Evolutionary conservation across 129 eudicot species (phyloP), one percentile per base, ranked within the genome.

Genomic region (Saposhnikovia divaricata): DNA sequence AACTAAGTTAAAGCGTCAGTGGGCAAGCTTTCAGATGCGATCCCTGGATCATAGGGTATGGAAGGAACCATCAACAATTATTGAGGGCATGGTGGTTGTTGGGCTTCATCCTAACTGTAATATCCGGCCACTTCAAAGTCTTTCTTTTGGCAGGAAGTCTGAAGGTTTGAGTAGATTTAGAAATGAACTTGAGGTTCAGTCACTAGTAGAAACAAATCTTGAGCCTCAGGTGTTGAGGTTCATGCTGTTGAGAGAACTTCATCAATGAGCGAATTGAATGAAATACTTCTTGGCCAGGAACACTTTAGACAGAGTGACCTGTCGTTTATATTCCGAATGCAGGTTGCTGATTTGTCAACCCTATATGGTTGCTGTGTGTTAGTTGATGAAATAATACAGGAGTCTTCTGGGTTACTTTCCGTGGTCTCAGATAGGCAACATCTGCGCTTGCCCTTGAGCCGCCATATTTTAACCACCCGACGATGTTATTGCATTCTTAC

Each of bases 171-270:
- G 99, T 82, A 92, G 89, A 87, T 86, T 90, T 50, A 91, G 91
- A 38, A 87, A 81, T 81, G 87, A 92, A 43, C 86, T 91, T 65
- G 84, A 88, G 78, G 84, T 86, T 89, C 93, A 89, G 75, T 86
- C 88, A 12, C 98, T 90, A 80, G 89, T 92, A 59, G 99, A 96
- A 84, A 94, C 95, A n/a, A 88, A 85, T 88, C 88, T 96, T 79
- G 99, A 96, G 80, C 99, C 99, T 44, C 99, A 96, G 99, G 99
- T 96, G 25, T 86, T 81, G 45, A 96, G 99, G 97, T 96, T 71
- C 92, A 92, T 83, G 89, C 92, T 61, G 75, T 92, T 82, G 99
- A 96, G 88, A 96, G 87, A 88, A 96, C 96, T 79, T 96, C 98
- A 42, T 96, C 99, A 57, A 96, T 96, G 99, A 96, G 99, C 81